Conservation (phyloP, 257 asterid genomes). For the Solanum sejunctum region DNA sequence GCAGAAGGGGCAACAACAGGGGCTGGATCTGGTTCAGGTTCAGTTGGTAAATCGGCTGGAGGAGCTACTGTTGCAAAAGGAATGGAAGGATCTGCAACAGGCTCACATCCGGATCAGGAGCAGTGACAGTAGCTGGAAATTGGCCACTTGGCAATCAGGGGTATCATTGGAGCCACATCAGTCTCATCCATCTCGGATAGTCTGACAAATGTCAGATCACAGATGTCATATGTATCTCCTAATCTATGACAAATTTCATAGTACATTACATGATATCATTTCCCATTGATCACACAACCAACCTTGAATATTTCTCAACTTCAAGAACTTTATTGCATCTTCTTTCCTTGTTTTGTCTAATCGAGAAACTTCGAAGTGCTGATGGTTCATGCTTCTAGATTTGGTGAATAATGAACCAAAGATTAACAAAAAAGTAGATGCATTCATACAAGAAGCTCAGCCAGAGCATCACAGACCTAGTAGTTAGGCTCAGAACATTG, state of each 20-base stretch:
- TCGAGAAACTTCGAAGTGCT: too few relatives aligned
- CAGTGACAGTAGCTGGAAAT: constrained; percentile 11
- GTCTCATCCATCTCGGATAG: neutral
- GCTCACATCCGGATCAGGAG: neutral
- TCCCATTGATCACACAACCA: neutral
- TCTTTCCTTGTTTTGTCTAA: too few relatives aligned
- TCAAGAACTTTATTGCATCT: neutral
- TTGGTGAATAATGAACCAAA: neutral
- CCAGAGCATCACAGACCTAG: neutral
- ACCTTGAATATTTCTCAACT: neutral
- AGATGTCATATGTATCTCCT: neutral
- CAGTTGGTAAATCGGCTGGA: neutral
- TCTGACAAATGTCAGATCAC: too few relatives aligned
- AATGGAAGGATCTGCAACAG: neutral
- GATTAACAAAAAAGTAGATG: neutral
- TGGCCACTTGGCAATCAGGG: constrained; percentile 19
- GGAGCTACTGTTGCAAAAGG: neutral
- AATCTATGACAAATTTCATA: neutral
- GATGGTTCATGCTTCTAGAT: neutral
- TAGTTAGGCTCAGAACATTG: neutral
- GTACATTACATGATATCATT: neutral
- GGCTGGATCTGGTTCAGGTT: neutral
- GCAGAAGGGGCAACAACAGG: neutral
- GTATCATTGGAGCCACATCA: constrained; percentile 14
- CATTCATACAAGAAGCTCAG: neutral